These are phyloP conservation scores for Trichosanthes truncata DNA, from an alignment of 306 rosid genomes.

Conservation along the genomic window DNA sequence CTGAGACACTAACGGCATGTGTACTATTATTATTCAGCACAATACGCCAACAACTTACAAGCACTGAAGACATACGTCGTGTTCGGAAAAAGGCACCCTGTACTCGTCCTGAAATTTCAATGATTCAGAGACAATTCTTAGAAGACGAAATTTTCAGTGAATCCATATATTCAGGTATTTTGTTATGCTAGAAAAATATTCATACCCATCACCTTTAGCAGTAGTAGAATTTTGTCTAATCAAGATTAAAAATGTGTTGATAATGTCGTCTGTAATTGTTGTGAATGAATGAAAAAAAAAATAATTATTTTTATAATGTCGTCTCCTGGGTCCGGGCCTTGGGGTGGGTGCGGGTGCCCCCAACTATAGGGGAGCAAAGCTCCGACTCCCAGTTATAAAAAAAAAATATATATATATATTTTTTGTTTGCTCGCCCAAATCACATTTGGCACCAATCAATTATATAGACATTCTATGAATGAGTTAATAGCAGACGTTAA, in stretches of 20 bases:
- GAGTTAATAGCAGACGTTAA: neutral
- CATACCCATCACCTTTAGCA: neutral
- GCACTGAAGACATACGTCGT: constrained; percentile 92
- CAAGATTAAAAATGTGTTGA: neutral
- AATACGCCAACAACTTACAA: constrained; percentile 83
- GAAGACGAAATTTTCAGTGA: constrained; percentile 70
- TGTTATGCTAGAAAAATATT: neutral
- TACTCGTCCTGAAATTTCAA: constrained; percentile 62
- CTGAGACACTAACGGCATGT: constrained; percentile 16
- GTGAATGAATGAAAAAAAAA: neutral
- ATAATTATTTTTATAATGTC: too few relatives aligned
- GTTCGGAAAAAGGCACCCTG: constrained; percentile 92
- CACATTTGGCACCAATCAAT: neutral
- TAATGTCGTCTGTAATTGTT: neutral
- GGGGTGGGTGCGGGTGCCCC: too few relatives aligned
- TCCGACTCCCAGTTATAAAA: too few relatives aligned
- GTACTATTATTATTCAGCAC: constrained; percentile 41
- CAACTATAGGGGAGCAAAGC: too few relatives aligned
- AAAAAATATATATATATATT: too few relatives aligned
- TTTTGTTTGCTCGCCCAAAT: neutral
- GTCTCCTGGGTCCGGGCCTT: too few relatives aligned
- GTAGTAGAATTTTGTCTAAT: neutral
- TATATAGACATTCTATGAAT: neutral
- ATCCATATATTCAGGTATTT: constrained; percentile 60
- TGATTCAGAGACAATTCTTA: constrained; percentile 73